Base-by-base conservation (phyloP, 2,329 filamentous ascomycete genomes). In the Colletotrichum cordylinicola region DNA sequence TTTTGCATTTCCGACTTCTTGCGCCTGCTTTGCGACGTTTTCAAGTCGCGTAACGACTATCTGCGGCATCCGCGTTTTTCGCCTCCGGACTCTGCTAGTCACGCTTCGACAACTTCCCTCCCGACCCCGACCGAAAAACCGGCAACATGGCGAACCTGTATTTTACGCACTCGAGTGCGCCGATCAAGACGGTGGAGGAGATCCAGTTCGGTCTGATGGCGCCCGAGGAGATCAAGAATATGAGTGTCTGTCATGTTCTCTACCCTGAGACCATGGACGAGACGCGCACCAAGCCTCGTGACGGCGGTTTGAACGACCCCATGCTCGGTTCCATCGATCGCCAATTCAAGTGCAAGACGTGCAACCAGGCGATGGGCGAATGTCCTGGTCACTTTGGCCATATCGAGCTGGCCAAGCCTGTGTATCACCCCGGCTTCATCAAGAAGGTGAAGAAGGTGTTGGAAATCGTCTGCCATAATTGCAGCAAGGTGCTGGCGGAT, bases 221-320 rank as follows among this genome's bases (percentile, higher is more conserved):
- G 43, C 97, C 97, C 31, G 97, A 99, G 85, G 98, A 99, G 89
- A 98, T 98, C 87, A 98, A 99, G 90, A 96, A 94, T 82, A 98
- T 98, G 95, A 98, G 96, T 87, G 96, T 98, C 78, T 94, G 93
- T 80, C 95, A 98, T 85, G 96, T 99, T 84, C 91, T 97, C 85
- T 98, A 98, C 84, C 96, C 97, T n/a, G 97, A 99, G 89, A 98
- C 97, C 33, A 98, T 99, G 97, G 97, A 99, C 83, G 97, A 99
- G 86, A 94, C 94, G 85, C 94, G 96, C 82, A 93, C 95, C 80
- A 95, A 95, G 84, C 97, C 97, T 78, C 95, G 97, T 80, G 94
- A 97, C 77, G 94, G 94, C 83, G 97, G 97, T 82, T 90, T 98
- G 80, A 98, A 98, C 84, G 97, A 99, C 84, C 96, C 97, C 79